Evolutionary conservation across 352 stramenopile genomes (phyloP), one percentile per base, ranked within the genome.

Genomic region (Phytophthora constricta): DNA sequence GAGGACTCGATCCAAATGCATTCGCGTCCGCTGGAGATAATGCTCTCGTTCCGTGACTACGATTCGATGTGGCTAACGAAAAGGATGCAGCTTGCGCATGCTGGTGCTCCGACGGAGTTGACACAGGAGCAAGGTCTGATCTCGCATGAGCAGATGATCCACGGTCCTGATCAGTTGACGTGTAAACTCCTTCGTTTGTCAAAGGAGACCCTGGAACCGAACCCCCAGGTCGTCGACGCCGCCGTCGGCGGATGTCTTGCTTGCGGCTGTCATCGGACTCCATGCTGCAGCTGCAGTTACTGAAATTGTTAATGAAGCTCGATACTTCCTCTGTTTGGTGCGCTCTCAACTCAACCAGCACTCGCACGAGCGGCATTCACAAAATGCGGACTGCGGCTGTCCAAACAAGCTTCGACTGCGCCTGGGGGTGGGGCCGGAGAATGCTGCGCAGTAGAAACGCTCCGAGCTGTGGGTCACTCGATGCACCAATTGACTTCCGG

Each of bases 61-160:
- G 39, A 0, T 48, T 45, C 14, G 62, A 43, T 0, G 28, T 51
- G 27, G 37, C 20, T 31, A 55, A 42, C 16, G 46, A 46, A 37
- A 64, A 20, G 25, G 45, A 34, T 54, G 45, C 55, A 45, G 56
- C 25, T 43, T 54, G 17, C 16, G 20, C 19, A 28, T 51, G 26
- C 23, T 65, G 65, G 25, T 65, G 22, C 39, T 51, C 52, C 43
- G 45, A 58, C 59, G 52, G 47, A 51, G 57, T 62, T 62, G 58
- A 60, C 26, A 27, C 50, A 4, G 45, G 9, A 45, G 37, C 37
- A 31, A 11, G 16, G 2, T 58, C 46, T 27, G 41, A 49, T 11
- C 27, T 55, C n/a, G 13, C 17, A n/a, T 27, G 51, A 34, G 49
- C 48, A 69, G 68, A 76, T 57, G 68, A 72, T 62, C 53, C 63